Percentiles rank a stretch among this genome's conserved stretches.
These are phyloP conservation scores for Skeletonema marinoi DNA, from an alignment of 108 stramenopile species.

Conservation along the genomic window DNA sequence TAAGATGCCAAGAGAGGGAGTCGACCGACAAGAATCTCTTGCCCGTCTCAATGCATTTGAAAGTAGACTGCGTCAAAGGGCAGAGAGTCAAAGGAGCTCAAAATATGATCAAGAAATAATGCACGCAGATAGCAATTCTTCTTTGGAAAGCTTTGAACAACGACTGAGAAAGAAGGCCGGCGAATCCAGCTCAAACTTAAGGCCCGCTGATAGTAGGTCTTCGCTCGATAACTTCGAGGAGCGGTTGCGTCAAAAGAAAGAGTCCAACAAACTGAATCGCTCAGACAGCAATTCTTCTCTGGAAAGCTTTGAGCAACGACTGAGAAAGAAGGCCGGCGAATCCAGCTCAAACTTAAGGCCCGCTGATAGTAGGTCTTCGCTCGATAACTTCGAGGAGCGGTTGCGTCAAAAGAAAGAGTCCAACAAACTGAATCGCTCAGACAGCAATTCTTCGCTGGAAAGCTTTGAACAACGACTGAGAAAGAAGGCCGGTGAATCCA, in stretches of 20 bases:
- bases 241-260: not conserved
- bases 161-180: not conserved
- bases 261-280: not conserved
- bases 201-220: not conserved
- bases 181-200: not conserved
- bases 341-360: not conserved
- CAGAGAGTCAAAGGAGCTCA: not conserved
- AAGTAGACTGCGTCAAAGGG: not conserved
- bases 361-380: not conserved
- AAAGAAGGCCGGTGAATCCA: not conserved
- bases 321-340: not conserved
- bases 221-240: not conserved
- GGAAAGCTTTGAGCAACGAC: not conserved
- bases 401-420: not conserved
- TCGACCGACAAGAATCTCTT: not conserved
- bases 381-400: not conserved
- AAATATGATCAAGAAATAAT: not conserved
- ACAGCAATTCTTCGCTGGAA: not conserved
- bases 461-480: not conserved
- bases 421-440: not conserved
- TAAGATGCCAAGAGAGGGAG: not conserved
- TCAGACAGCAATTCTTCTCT: not conserved
- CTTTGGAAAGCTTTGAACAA: not conserved
- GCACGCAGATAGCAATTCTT: conserved; percentile 1
- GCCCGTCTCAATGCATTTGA: not conserved